Conservation (phyloP, 2,329 filamentous ascomycete species). For the Calonectria pteridis region DNA sequence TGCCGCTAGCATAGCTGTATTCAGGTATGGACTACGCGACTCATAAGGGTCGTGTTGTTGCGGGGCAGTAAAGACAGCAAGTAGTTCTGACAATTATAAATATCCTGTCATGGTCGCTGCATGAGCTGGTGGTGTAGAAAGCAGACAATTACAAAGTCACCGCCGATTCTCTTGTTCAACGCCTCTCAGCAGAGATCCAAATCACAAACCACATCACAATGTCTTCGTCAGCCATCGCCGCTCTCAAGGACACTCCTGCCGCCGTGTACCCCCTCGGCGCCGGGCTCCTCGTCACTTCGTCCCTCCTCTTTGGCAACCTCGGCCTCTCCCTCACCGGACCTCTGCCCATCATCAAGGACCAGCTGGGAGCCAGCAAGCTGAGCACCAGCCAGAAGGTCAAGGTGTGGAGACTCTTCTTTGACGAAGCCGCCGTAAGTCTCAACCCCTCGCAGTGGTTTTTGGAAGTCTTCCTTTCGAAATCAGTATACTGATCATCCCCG, state of each 20-base stretch:
- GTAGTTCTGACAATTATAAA: not conserved
- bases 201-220: not conserved
- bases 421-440: not conserved
- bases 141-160: not conserved
- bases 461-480: not conserved
- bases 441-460: not conserved
- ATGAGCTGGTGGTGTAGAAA: not conserved
- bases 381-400: not conserved
- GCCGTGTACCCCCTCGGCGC: not conserved
- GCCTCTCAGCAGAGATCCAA: not conserved
- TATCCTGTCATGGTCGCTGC: not conserved
- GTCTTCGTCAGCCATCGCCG: not conserved
- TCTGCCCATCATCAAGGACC: not conserved
- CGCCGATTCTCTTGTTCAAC: not conserved
- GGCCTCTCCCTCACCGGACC: not conserved
- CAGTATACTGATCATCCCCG: not conserved
- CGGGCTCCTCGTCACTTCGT: not conserved
- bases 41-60: not conserved
- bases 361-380: constrained; percentile 3
- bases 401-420: constrained; percentile 3
- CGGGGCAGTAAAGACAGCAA: not conserved
- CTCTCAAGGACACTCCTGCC: not conserved
- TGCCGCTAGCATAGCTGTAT: not conserved
- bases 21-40: not conserved
- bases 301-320: not conserved